Conservation (phyloP, 495 filamentous ascomycete genomes). For the Penicillium verhagenii region DNA sequence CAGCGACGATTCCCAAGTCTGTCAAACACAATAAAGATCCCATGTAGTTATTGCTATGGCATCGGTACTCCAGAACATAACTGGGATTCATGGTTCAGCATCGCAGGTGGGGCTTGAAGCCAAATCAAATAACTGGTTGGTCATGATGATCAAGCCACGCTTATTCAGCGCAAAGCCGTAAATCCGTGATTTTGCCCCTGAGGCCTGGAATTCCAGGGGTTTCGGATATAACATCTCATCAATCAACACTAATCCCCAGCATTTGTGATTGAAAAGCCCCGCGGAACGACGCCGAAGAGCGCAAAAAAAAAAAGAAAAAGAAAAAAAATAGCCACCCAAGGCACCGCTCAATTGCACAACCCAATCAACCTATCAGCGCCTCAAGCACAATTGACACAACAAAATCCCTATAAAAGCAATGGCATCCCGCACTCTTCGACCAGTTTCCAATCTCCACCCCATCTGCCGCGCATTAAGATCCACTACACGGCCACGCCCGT, state of each 20-base stretch:
- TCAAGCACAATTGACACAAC: not conserved
- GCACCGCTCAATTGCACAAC: too few species aligned
- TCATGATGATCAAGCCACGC: not conserved
- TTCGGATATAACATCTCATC: not conserved
- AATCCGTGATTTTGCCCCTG: not conserved
- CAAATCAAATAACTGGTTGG: not conserved
- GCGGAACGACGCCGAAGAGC: not conserved
- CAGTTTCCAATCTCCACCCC: constrained; percentile 15
- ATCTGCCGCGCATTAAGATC: constrained; percentile 14
- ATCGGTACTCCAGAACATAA: too few species aligned
- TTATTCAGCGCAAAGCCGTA: not conserved
- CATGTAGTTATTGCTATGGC: too few species aligned
- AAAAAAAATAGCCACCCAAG: too few species aligned
- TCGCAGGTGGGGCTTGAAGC: too few species aligned
- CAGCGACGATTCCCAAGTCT: too few species aligned
- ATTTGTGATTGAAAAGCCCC: not conserved
- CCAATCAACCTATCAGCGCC: too few species aligned
- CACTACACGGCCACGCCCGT: constrained; percentile 3
- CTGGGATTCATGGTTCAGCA: too few species aligned
- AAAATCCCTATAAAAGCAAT: constrained; percentile 3
- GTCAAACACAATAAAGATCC: too few species aligned
- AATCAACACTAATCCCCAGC: not conserved
- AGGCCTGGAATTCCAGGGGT: not conserved
- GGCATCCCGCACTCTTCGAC: constrained; percentile 16
- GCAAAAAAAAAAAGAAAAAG: too few species aligned